Conservation (phyloP, 2,329 filamentous ascomycete genomes). For the Trichophyton rubrum region DNA sequence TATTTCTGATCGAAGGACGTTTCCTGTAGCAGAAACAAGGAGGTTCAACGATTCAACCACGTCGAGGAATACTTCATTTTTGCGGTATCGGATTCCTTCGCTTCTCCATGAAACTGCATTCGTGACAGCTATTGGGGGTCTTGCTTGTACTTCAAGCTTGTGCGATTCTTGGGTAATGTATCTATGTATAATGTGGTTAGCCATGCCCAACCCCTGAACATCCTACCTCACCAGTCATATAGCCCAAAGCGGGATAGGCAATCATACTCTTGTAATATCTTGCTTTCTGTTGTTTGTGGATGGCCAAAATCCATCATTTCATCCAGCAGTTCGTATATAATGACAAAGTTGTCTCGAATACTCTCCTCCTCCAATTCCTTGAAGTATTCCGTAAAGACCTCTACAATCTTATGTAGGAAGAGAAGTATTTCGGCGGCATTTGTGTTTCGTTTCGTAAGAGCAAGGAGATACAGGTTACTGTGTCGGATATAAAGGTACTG, state of each 20-base stretch:
- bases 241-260: neutral
- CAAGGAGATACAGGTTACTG: conserved; percentile 97
- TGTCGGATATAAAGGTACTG: conserved; percentile 98
- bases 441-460: conserved; percentile 94
- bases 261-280: conserved; percentile 79
- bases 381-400: conserved; percentile 99
- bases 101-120: conserved; percentile 97
- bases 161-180: conserved; percentile 99
- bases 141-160: conserved; percentile 91
- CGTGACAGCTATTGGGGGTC: conserved; percentile 92
- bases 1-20: conserved; percentile 91
- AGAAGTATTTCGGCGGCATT: conserved; percentile 97
- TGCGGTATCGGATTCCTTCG: conserved; percentile 94
- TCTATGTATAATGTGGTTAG: conserved; percentile 22
- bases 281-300: conserved; percentile 93
- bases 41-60: conserved; percentile 95
- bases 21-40: conserved; percentile 84
- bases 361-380: conserved; percentile 98
- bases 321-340: conserved; percentile 96
- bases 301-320: conserved; percentile 99
- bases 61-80: conserved; percentile 98
- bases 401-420: conserved; percentile 94
- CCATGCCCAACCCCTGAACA: neutral
- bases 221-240: neutral
- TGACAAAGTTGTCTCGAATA: conserved; percentile 97